Base-by-base conservation (phyloP, 768 basidiomycete genomes). In the Melanogaster broomeanus region DNA sequence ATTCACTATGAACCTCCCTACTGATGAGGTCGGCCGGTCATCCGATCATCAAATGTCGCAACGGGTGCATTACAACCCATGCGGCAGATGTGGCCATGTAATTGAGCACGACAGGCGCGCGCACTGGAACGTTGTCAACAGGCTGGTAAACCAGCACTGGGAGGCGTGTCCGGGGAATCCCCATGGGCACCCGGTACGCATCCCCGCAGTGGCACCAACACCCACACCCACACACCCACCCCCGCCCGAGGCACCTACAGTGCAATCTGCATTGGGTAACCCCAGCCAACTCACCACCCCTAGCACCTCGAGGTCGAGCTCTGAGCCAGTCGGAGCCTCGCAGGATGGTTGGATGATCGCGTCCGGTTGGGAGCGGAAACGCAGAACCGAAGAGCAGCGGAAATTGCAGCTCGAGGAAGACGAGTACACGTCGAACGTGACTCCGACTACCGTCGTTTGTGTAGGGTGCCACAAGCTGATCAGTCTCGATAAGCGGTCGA, bases 401-500 rank as follows among this genome's bases (percentile, higher is more conserved):
- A 69, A 59, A 42, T 9, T 38, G 37, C 54, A 57, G 33, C 67
- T 71, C 22, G 61, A 69, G 49, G 57, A 67, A 30, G 67, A 71
- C 55, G 57, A 63, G 37, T 67, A 63, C 38, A 41, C 65, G 16
- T 45, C 43, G 18, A 50, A 56, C 42, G 43, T 71, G 16, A 61
- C 53, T 38, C 47, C 44, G 16, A 69, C 59, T 24, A 69, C 61
- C 33, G 70, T 72, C 4, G 45, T 53, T 3, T 72, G 70, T 38
- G 40, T 31, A 10, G 72, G 62, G 27, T 72, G 72, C 28, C 11
- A 44, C 28, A 70, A 43, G 50, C 56, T 50, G 16, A 73, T 72
- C 35, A 69, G 68, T 39, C 64, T 72, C 13, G 72, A 72, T 41
- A 69, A 67, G 47, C 48, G 70, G 38, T 69, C 63, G 3, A 45